Evolutionary conservation across 352 stramenopile genomes (phyloP), one percentile per base, ranked within the genome.

Genomic region (Bremia lactucae): DNA sequence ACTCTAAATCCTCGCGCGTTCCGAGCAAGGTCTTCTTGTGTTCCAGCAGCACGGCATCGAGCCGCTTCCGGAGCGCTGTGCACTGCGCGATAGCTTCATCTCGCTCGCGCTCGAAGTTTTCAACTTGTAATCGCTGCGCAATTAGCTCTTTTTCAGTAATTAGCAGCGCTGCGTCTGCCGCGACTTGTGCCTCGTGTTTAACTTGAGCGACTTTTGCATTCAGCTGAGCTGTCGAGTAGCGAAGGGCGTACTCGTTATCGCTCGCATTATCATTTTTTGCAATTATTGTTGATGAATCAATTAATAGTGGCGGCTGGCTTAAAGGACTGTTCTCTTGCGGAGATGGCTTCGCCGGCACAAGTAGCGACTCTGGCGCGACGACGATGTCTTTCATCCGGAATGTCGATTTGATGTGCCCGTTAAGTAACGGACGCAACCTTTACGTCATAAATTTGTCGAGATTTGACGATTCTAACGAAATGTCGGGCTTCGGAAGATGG

Each of bases 1-100:
- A 31, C 22, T 66, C 25, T 37, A 78, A 24, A n/a, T 75, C 57
- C 22, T 69, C 58, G 23, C 55, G 56, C 66, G 68, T 81, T 13
- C 66, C 70, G 7, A 44, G 45, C 4, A 83, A 28, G 25, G 70
- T 79, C 22, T 72, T 56, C 33, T 73, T 69, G 44, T 84, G 67
- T 10, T 65, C 45, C 29, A 60, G 39, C n/a, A 74, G 24, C 34
- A 87, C 67, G 3, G 36, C 48, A 9, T 80, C 64, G 28, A 79
- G 43, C 11, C 53, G 31, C 22, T 34, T 42, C 40, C 77, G 63
- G 20, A 83, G 39, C 8, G 45, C 20, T 35, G 54, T 29, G 46
- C 65, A 61, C 6, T 59, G 45, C 1, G 4, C 20, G 8, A 11
- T 9, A 0, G 37, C 29, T 9, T 57, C 53, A 4, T 58, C 37